phyloP scores from a whole-genome alignment of 805 yeast genomes.

The Wickerhamomyces alni region DNA sequence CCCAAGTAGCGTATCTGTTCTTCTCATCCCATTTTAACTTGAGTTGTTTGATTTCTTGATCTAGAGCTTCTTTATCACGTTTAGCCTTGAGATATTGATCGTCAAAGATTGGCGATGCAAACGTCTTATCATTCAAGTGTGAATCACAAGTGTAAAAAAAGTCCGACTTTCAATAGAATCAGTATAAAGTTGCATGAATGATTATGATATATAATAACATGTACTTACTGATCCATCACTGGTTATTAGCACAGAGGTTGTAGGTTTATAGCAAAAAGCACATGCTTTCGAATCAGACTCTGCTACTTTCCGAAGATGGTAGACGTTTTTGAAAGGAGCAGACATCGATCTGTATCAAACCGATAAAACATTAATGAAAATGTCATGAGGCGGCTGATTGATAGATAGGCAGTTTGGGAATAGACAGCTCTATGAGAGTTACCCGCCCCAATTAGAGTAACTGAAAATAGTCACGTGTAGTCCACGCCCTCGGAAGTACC shows the following conservation, averaged over 20 bases:
- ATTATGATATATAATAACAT: too few relatives aligned
- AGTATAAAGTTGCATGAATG: too few relatives aligned
- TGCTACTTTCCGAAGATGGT: conserved; percentile 21
- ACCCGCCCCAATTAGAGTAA: too few relatives aligned
- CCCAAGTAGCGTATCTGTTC: conserved; percentile 21
- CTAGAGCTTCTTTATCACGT: conserved; percentile 14
- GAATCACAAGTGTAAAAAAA: conserved; percentile 23
- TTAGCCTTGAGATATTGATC: conserved; percentile 18
- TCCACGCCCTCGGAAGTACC: background rate
- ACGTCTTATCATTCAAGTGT: conserved; percentile 18
- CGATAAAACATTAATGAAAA: too few relatives aligned
- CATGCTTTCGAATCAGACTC: conserved; percentile 17
- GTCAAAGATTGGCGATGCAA: conserved; percentile 18
- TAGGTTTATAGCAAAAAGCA: conserved; percentile 22
- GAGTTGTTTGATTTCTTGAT: conserved; percentile 13
- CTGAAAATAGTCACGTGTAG: too few relatives aligned
- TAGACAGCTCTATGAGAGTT: too few relatives aligned
- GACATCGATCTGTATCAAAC: background rate
- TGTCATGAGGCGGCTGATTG: too few relatives aligned
- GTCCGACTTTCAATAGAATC: conserved; percentile 12
- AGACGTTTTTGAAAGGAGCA: conserved; percentile 13
- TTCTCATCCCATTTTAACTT: conserved; percentile 23
- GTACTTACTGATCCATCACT: conserved; percentile 12
- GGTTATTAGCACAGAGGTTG: conserved; percentile 20
- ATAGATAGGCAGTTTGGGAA: too few relatives aligned